These are phyloP conservation scores for Heterobasidion annosum DNA, from an alignment of 1,284 basidiomycete species.

Conservation along the genomic window DNA sequence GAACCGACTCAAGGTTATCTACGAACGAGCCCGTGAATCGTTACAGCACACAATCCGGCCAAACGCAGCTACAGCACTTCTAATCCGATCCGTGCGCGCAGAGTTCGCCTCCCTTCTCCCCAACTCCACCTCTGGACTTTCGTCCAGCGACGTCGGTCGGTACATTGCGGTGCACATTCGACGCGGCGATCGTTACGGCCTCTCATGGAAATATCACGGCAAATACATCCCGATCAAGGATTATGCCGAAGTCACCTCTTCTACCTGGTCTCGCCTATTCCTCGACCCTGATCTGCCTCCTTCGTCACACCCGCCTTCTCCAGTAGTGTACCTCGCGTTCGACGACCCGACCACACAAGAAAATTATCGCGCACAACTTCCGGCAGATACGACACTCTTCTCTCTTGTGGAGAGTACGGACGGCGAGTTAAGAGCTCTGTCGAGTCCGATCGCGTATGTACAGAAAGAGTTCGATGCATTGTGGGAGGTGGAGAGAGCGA, in stretches of 20 bases:
- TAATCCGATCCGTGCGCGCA: conserved; percentile 40
- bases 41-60: conserved; percentile 45
- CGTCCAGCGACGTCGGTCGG: conserved; percentile 11
- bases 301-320: conserved; percentile 14
- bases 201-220: conserved; percentile 34
- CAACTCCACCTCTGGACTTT: conserved; percentile 13
- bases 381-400: conserved; percentile 28
- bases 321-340: conserved; percentile 46
- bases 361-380: conserved; percentile 33
- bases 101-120: conserved; percentile 30
- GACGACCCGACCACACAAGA: conserved; percentile 39
- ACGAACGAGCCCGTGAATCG: conserved; percentile 33
- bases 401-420: conserved; percentile 34
- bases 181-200: conserved; percentile 43
- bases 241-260: conserved; percentile 32
- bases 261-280: conserved; percentile 34
- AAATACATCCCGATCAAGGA: conserved; percentile 39
- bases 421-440: conserved; percentile 34
- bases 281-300: conserved; percentile 7
- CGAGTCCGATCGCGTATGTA: conserved; percentile 43
- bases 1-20: conserved; percentile 49
- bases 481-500: conserved; percentile 28
- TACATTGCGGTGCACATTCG: conserved; percentile 55
- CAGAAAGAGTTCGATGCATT: conserved; percentile 42
- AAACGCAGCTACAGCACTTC: conserved; percentile 30